Evolutionary conservation across 176 grass and related monocot species (phyloP).

Genomic region (Triticum monococcum): DNA sequence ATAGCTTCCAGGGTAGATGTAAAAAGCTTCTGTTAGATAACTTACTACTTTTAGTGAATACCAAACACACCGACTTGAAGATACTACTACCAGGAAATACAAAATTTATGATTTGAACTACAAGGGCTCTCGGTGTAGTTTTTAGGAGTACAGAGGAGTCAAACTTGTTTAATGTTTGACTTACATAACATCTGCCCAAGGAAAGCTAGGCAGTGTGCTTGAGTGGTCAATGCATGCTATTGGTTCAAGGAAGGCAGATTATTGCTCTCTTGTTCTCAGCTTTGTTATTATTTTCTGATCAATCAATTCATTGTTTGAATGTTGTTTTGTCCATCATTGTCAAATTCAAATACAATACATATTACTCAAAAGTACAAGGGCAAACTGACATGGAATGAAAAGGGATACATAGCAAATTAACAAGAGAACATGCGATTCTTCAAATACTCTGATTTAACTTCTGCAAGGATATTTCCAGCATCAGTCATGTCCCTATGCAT

Average conservation of each 20-base stretch:
- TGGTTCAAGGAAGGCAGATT: neutral
- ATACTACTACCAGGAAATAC: neutral
- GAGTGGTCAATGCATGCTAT: neutral
- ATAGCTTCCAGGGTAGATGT: constrained; percentile 3
- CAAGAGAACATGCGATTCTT: neutral
- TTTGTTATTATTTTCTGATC: neutral
- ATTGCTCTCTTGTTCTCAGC: neutral
- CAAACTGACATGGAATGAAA: neutral
- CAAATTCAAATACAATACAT: neutral
- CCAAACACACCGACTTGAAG: neutral
- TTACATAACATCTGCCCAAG: neutral
- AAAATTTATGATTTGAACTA: neutral
- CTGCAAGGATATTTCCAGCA: neutral
- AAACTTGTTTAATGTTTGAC: neutral
- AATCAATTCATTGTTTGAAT: neutral
- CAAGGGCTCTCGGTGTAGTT: neutral
- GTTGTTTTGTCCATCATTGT: neutral
- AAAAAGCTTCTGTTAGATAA: constrained; percentile 11
- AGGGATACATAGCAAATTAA: neutral
- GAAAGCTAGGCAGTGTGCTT: neutral
- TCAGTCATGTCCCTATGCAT: neutral
- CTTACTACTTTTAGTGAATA: constrained; percentile 1
- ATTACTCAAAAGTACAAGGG: neutral
- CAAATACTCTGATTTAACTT: neutral
- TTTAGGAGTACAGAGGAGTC: neutral